Base-by-base conservation (phyloP, 2,329 filamentous ascomycete species). In the Sphaerulina musiva region DNA sequence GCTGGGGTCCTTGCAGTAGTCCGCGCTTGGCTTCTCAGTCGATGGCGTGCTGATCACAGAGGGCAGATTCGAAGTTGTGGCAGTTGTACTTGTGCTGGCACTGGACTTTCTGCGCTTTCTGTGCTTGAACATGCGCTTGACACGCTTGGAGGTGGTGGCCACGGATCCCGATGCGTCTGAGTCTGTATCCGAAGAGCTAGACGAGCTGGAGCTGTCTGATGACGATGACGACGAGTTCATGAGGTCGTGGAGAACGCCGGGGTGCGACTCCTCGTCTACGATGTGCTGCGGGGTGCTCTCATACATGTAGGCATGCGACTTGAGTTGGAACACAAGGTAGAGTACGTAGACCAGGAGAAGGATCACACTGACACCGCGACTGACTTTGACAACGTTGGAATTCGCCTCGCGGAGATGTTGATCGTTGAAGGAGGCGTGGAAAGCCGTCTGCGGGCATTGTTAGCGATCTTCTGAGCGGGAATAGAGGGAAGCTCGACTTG, bases 221-320 rank as follows among this genome's bases (percentile, higher is more conserved):
- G 82, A 80, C 8, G 74, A 80, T 8, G 74, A 79, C 51, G 73
- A 77, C 2, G 85, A 83, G 59, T 93, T 87, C 65, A 95, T 80
- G 72, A 92, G 88, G 32, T 87, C 86, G 14, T 87, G 86, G 10
- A 91, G 80, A 0, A 93, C 85, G 59, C 91, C 91, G 20, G 91
- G 91, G 44, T 89, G 86, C 0, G 89, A 85, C 69, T 95, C 91
- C 64, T 93, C 89, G 62, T 96, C 91, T 59, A 96, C 93, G 56
- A 95, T 86, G 63, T 91, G 85, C 72, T 95, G 90, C 8, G 91
- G 91, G 4, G 88, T 95, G 61, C 89, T 93, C 70, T 90, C 87
- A 64, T 95, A 95, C 76, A 95, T 84, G 73, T 95, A 95, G 7
- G 88, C 81, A 68, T 95, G 90, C 1, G 89, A 93, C 72, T 95